Percentiles rank a stretch among this genome's conserved stretches.
phyloP scores from a whole-genome alignment of 805 yeast genomes.

The Saccharomycopsis sp. region DNA sequence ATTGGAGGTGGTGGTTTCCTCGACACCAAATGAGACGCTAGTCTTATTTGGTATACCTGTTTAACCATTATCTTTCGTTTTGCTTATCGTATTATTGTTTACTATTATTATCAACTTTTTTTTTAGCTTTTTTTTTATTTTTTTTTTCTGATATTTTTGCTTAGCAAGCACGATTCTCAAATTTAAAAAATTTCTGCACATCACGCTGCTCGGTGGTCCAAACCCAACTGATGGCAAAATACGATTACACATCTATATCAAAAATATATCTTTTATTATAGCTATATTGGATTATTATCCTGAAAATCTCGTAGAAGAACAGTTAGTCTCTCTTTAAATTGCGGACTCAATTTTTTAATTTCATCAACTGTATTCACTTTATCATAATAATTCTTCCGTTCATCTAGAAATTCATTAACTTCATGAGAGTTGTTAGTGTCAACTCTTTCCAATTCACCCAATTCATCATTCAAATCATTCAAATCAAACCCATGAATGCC shows the following conservation, averaged over 20 bases:
- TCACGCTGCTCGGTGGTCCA: too few relatives aligned
- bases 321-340: slow-evolving; percentile 2
- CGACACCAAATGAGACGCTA: too few relatives aligned
- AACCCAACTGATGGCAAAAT: too few relatives aligned
- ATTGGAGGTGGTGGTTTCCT: too few relatives aligned
- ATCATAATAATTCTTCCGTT: slow-evolving; percentile 4
- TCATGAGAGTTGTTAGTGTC: slow-evolving; percentile 1
- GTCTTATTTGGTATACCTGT: too few relatives aligned
- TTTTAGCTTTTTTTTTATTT: too few relatives aligned
- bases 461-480: slow-evolving; percentile 12
- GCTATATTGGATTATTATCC: not conserved
- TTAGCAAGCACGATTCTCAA: too few relatives aligned
- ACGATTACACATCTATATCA: not conserved
- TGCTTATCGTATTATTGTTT: too few relatives aligned
- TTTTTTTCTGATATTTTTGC: too few relatives aligned
- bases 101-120: too few relatives aligned
- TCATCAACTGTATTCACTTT: not conserved
- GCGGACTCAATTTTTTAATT: slow-evolving; percentile 4
- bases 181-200: too few relatives aligned
- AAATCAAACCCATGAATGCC: slow-evolving; percentile 31
- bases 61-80: too few relatives aligned
- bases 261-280: not conserved
- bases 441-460: slow-evolving; percentile 7
- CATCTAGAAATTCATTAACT: slow-evolving; percentile 2
- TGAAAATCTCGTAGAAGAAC: not conserved